Evolutionary conservation across 2,329 filamentous ascomycete species (phyloP).

Genomic region (Colletotrichum costaricense): DNA sequence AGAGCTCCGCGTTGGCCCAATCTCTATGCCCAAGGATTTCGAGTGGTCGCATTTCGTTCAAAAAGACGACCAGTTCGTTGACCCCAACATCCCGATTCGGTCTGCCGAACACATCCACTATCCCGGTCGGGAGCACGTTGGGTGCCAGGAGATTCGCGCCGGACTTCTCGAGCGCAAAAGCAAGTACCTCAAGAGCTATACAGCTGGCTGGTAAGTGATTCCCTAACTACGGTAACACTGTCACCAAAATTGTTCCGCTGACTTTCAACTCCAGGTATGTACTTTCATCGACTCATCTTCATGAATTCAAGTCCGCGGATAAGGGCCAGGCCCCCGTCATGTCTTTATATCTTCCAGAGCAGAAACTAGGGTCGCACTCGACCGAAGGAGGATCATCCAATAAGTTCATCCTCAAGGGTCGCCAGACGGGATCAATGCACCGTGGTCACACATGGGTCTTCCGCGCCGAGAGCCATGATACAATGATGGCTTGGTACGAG

Average conservation of each 20-base stretch:
- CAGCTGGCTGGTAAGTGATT: constrained; percentile 84
- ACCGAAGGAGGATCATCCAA: constrained; percentile 85
- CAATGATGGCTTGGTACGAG: constrained; percentile 97
- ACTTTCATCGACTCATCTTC: constrained; percentile 93
- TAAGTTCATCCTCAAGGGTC: constrained; percentile 98
- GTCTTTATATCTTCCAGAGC: constrained; percentile 94
- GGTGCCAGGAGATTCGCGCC: constrained; percentile 84
- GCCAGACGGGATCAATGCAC: constrained; percentile 93
- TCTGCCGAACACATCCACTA: constrained; percentile 87
- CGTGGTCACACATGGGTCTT: constrained; percentile 81
- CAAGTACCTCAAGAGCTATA: constrained; percentile 98
- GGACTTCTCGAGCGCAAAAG: constrained; percentile 97
- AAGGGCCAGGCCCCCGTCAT: constrained; percentile 92
- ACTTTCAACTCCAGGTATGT: constrained; percentile 76
- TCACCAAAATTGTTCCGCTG: constrained; percentile 36
- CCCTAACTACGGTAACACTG: not conserved
- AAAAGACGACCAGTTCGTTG: constrained; percentile 85
- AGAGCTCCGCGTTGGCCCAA: constrained; percentile 83
- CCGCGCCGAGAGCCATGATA: constrained; percentile 82
- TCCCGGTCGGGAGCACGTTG: constrained; percentile 87
- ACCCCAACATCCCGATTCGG: constrained; percentile 83
- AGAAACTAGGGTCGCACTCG: constrained; percentile 94
- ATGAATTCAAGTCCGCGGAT: constrained; percentile 99
- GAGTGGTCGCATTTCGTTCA: constrained; percentile 91
- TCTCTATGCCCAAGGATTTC: constrained; percentile 92